Percentiles rank a stretch among this genome's conserved stretches.
These are phyloP conservation scores for Pseudocercospora ulei DNA, from an alignment of 2,329 filamentous ascomycete species.

Conservation along the genomic window DNA sequence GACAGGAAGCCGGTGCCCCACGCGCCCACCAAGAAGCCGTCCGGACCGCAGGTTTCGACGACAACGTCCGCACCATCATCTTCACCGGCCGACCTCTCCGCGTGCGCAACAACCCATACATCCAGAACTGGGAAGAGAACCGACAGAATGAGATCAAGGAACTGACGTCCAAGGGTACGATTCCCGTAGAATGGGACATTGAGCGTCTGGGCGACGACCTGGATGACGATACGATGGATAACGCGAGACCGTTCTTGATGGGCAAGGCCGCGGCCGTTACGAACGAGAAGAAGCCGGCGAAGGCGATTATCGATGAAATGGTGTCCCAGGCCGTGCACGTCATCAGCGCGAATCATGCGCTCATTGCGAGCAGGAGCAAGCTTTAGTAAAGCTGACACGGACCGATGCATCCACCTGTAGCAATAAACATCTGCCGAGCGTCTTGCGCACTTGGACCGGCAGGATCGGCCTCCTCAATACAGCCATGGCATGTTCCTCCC, in stretches of 20 bases:
- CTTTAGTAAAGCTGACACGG: constrained; percentile 32
- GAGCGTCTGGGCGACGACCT: constrained; percentile 61
- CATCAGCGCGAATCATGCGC: constrained; percentile 27
- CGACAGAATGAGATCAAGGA: constrained; percentile 83
- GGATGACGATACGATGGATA: constrained; percentile 80
- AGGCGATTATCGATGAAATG: constrained; percentile 89
- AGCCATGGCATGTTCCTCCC: no score
- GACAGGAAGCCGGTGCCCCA: constrained; percentile 74
- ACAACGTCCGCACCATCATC: constrained; percentile 94
- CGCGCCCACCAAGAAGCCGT: constrained; percentile 93
- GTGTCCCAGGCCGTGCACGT: constrained; percentile 58
- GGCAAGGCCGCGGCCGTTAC: constrained; percentile 91
- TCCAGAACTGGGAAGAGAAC: constrained; percentile 92
- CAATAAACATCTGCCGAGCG: no score
- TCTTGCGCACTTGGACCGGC: no score
- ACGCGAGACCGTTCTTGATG: constrained; percentile 87
- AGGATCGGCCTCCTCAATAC: no score
- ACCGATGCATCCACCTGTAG: no score
- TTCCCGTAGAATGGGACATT: constrained; percentile 89
- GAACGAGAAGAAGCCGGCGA: constrained; percentile 83
- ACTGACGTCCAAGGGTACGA: constrained; percentile 75
- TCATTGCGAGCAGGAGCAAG: constrained; percentile 33
- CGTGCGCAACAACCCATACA: constrained; percentile 88
- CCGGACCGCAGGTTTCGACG: constrained; percentile 79
- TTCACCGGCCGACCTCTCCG: constrained; percentile 94